A percentile compares a stretch with the other conserved stretches of the same genome.
Evolutionary conservation across 2,329 filamentous ascomycete species (phyloP).

Genomic region (Pseudophaeomoniella oleicola): DNA sequence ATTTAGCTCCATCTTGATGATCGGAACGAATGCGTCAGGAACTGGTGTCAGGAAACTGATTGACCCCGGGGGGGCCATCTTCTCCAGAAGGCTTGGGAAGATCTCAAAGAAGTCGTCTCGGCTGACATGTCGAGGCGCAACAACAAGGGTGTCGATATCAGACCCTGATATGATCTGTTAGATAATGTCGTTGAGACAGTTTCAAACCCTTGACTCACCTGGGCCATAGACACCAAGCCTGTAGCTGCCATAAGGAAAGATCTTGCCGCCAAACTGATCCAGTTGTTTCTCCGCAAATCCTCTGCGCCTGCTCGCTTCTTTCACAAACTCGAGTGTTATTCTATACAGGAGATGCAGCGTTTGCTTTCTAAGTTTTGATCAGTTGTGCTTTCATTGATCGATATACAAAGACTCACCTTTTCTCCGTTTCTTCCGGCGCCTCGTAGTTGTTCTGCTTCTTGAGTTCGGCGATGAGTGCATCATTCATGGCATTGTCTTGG

Average conservation of each 20-base stretch:
- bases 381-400: slow-evolving; percentile 1
- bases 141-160: slow-evolving; percentile 92
- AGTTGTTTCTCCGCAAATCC: slow-evolving; percentile 62
- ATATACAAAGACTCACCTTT: slow-evolving; percentile 41
- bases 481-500: slow-evolving; percentile 61
- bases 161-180: slow-evolving; percentile 44
- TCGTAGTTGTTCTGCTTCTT: slow-evolving; percentile 89
- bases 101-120: slow-evolving; percentile 84
- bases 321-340: slow-evolving; percentile 77
- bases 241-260: slow-evolving; percentile 95
- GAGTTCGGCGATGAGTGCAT: slow-evolving; percentile 68
- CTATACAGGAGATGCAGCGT: slow-evolving; percentile 65
- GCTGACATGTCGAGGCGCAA: slow-evolving; percentile 77
- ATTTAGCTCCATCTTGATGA: slow-evolving; percentile 89
- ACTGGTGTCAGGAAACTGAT: slow-evolving; percentile 78
- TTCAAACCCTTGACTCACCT: slow-evolving; percentile 22
- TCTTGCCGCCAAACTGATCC: slow-evolving; percentile 74
- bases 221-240: slow-evolving; percentile 87
- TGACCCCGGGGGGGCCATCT: slow-evolving; percentile 61
- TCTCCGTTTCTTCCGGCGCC: slow-evolving; percentile 63
- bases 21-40: slow-evolving; percentile 82
- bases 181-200: slow-evolving; percentile 1
- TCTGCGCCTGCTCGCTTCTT: slow-evolving; percentile 60
- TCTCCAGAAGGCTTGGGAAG: slow-evolving; percentile 66
- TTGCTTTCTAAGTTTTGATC: slow-evolving; percentile 37